These are phyloP conservation scores for Boletus tylopilopsis DNA, from an alignment of 768 basidiomycete species.

Conservation along the genomic window DNA sequence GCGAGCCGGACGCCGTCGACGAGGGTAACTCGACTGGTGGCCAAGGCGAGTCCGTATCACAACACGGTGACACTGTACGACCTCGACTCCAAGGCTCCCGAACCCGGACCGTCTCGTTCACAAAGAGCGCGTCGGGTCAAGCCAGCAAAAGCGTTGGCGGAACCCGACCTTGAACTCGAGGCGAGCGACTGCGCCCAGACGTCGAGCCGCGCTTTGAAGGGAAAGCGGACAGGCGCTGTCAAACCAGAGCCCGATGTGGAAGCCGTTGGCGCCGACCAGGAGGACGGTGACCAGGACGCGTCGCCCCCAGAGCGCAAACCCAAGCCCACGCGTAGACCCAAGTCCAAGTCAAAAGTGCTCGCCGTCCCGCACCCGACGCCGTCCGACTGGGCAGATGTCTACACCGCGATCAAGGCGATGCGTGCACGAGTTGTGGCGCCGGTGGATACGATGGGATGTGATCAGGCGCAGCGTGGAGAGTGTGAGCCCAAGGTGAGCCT, in stretches of 20 bases:
- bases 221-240: too few species aligned
- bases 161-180: too few species aligned
- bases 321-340: slow-evolving; percentile 56
- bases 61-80: slow-evolving; percentile 38
- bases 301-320: slow-evolving; percentile 36
- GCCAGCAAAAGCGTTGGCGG: too few species aligned
- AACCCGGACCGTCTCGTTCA: slow-evolving; percentile 16
- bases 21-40: slow-evolving; percentile 32
- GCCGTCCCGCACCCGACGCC: slow-evolving; percentile 67
- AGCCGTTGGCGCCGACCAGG: background rate
- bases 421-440: slow-evolving; percentile 70
- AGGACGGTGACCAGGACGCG: background rate
- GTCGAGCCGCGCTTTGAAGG: too few species aligned
- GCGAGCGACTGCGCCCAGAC: too few species aligned
- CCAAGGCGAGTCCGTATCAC: slow-evolving; percentile 43
- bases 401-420: slow-evolving; percentile 74
- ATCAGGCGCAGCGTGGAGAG: slow-evolving; percentile 62
- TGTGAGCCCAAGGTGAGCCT: slow-evolving; percentile 57
- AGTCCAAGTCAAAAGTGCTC: slow-evolving; percentile 35
- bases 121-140: slow-evolving; percentile 26
- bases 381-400: slow-evolving; percentile 61
- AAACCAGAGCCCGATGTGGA: slow-evolving; percentile 22
- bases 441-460: slow-evolving; percentile 91
- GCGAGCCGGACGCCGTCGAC: slow-evolving; percentile 26
- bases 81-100: background rate